Percentiles rank a stretch among this genome's conserved stretches.
Evolutionary conservation across 1,139 yeast species (phyloP).

Genomic region (Kodamaea plutei): DNA sequence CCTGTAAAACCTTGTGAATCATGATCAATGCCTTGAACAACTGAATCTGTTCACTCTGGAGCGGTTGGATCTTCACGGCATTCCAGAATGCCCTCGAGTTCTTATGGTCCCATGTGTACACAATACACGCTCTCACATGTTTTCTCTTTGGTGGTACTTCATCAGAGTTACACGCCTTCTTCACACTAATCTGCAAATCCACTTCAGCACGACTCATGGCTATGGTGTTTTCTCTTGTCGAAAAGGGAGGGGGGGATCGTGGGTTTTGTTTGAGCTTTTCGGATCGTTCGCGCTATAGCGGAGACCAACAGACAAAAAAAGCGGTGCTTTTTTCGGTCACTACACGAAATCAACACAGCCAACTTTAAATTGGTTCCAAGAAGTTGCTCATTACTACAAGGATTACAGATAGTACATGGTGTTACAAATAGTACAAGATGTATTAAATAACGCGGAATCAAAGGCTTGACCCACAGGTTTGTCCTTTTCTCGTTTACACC

Average conservation of each 20-base stretch:
- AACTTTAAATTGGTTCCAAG: too few species aligned
- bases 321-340: neutral
- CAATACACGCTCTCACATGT: conserved; percentile 91
- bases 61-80: conserved; percentile 73
- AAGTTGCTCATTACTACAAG: too few species aligned
- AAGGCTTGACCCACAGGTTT: too few species aligned
- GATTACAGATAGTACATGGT: too few species aligned
- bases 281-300: too few species aligned
- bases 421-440: too few species aligned
- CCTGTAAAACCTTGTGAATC: conserved; percentile 91
- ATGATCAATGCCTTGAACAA: conserved; percentile 84
- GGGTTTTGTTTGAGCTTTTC: too few species aligned
- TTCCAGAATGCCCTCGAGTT: conserved; percentile 86
- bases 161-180: conserved; percentile 82
- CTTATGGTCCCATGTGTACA: conserved; percentile 94
- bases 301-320: neutral
- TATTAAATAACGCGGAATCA: too few species aligned
- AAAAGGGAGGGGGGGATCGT: too few species aligned
- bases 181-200: conserved; percentile 64
- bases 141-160: conserved; percentile 94
- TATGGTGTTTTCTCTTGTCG: too few species aligned
- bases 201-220: conserved; percentile 51
- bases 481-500: too few species aligned
- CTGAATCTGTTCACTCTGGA: conserved; percentile 78
- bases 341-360: neutral